These are phyloP conservation scores for Oropetium thomaeum DNA, from an alignment of 176 grass and related monocot genomes.

Conservation along the genomic window DNA sequence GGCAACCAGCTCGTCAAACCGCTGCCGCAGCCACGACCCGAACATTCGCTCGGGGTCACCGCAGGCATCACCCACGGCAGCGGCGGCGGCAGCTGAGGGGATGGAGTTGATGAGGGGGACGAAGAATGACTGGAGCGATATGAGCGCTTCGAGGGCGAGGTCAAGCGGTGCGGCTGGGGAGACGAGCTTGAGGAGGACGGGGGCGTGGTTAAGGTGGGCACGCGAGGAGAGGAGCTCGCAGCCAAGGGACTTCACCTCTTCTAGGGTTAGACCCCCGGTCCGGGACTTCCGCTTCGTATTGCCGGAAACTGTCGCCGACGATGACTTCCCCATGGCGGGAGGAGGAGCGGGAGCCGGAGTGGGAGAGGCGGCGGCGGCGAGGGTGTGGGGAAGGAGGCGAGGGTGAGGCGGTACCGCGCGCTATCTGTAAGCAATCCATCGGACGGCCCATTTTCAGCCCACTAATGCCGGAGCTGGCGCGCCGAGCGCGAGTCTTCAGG, in stretches of 20 bases:
- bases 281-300: conserved; percentile 33
- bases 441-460: too few species aligned
- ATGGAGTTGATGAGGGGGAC: conserved; percentile 70
- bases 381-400: background rate
- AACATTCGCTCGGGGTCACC: conserved; percentile 64
- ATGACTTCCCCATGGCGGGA: conserved; percentile 32
- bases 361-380: conserved; percentile 29
- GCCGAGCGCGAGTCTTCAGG: too few species aligned
- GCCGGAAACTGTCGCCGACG: background rate
- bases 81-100: conserved; percentile 31
- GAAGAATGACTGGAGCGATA: conserved; percentile 92
- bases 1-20: conserved; percentile 63
- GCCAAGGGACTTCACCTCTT: conserved; percentile 55
- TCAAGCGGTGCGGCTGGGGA: conserved; percentile 42
- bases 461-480: too few species aligned
- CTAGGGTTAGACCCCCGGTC: conserved; percentile 31
- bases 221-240: conserved; percentile 74
- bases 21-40: conserved; percentile 61
- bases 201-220: conserved; percentile 85
- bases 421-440: too few species aligned
- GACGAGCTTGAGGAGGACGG: conserved; percentile 65
- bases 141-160: conserved; percentile 62
- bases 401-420: too few species aligned
- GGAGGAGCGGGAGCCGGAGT: background rate
- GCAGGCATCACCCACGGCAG: background rate